Base-by-base conservation (phyloP, 2,329 filamentous ascomycete genomes). In the Aquanectria penicillioides region DNA sequence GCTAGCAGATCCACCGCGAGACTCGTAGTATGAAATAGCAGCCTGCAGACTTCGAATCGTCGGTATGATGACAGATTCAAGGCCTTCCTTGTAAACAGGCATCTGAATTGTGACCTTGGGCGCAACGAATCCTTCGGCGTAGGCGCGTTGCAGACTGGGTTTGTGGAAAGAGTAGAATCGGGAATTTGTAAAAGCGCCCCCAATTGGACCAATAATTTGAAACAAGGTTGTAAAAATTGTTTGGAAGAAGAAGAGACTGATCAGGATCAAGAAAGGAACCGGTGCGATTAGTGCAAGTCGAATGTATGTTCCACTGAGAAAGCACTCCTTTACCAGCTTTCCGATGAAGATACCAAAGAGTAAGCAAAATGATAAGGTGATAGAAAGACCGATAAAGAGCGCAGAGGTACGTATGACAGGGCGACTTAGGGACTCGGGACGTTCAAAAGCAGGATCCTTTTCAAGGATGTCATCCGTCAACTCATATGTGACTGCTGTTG, bases 191-290 rank as follows among this genome's bases (percentile, higher is more conserved):
- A 71, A 73, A 23, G 80, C 65, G 26, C 75, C 75, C 25, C 76
- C 78, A 46, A 82, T 77, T 3, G 82, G 82, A 1, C 82, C 82
- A n/a, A 83, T 67, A 10, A 83, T 74, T 61, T 84, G 77, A 62
- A 77, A 78, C 4, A 79, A 18, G 38, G 74, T 71, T 51, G 70
- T 70, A 55, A 78, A 69, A 57, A 79, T 73, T 44, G 75, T 72
- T 41, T 76, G 79, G 64, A 82, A 83, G 66, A 83, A 76, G 77
- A 82, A 74, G 67, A 73, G 46, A 31, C 52, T 66, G 36, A 68
- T 66, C 46, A 66, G 62, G 25, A 77, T 70, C 53, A 80, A 72
- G 47, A 80, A 69, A 7, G 78, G 72, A 38, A 74, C 72, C 6
- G 68, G 68, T 3, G 61, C 54, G 5, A 78, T 66, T 41, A 80